These are phyloP conservation scores for Nectriaceae sp. DNA, from an alignment of 2,329 filamentous ascomycete genomes.

Conservation along the genomic window DNA sequence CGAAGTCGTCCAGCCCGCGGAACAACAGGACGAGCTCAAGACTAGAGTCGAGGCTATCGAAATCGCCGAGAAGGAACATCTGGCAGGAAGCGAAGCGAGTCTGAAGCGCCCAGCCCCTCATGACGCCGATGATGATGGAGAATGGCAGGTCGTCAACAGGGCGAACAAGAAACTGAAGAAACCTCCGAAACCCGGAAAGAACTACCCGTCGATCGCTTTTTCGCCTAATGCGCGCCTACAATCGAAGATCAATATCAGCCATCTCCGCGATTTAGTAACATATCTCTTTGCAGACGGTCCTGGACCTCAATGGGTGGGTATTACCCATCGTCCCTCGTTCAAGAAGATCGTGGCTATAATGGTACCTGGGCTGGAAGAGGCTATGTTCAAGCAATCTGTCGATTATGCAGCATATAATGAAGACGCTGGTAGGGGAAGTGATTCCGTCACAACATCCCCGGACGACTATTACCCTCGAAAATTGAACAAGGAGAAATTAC, in stretches of 20 bases:
- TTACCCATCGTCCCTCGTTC: constrained; percentile 64
- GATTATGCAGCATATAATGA: constrained; percentile 51
- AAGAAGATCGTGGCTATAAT: constrained; percentile 85
- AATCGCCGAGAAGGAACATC: constrained; percentile 13
- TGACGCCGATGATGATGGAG: constrained; percentile 39
- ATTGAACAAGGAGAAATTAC: constrained; percentile 53
- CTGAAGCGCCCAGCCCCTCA: constrained; percentile 53
- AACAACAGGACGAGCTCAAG: constrained; percentile 2
- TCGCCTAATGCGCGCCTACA: constrained; percentile 59
- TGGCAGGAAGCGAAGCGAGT: constrained; percentile 38
- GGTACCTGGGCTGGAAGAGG: constrained; percentile 87
- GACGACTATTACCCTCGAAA: constrained; percentile 62
- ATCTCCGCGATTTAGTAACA: constrained; percentile 63
- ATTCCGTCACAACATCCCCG: constrained; percentile 43
- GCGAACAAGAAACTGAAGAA: constrained; percentile 63
- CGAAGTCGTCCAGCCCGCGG: neutral
- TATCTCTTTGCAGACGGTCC: constrained; percentile 69
- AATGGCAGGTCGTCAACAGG: constrained; percentile 58
- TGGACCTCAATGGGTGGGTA: constrained; percentile 65
- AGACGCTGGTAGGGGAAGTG: constrained; percentile 33
- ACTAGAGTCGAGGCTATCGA: constrained; percentile 4
- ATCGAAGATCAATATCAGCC: constrained; percentile 62
- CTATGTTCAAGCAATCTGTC: constrained; percentile 74
- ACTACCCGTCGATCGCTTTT: constrained; percentile 62
- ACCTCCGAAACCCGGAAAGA: constrained; percentile 54